Base-by-base conservation (phyloP, 2,329 filamentous ascomycete species). In the Fusarium beomiforme region DNA sequence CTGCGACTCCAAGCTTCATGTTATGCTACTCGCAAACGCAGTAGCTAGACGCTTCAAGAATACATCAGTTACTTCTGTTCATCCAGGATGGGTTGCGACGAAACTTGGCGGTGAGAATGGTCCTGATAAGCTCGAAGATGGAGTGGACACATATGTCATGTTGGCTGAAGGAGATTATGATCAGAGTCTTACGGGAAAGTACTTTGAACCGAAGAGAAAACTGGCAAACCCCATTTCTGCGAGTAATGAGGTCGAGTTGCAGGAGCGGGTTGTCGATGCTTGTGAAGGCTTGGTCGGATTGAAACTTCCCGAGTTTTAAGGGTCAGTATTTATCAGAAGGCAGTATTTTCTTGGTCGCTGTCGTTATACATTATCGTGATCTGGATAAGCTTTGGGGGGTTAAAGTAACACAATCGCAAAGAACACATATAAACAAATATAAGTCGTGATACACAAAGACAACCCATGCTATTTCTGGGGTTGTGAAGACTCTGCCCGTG, bases 61-160 rank as follows among this genome's bases (percentile, higher is more conserved):
- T 37, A 67, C 61, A 0, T 73, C 72, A 10, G 70, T 75, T 10
- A 49, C 51, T 14, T 49, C 58, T 10, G 56, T 76, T 39, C 67
- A 76, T 36, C 73, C 72, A 13, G 72, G 73, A 10, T 75, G 64
- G 43, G 56, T 75, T 34, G 61, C 72, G 11, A 75, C 73, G 13
- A 75, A 73, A 43, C 51, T 75, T 53, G 70, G 54, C 1, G 70
- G 68, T 5, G 17, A 65, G 17, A 37, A 31, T 24, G 63, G 57
- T 6, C 59, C 66, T 8, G 69, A 66, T 17, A 74, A 61, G 34
- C n/a, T 74, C 36, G 65, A 74, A 19, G 71, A 71, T 37, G 69
- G 69, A 13, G 59, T 70, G 21, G 64, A 71, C 43, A 59, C 59
- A 12, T 74, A 74, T n/a, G 33, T 73, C 4, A 70, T 63, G 56